phyloP scores from a whole-genome alignment of 192 early-diverging fungal genomes.

The Podila epicladia region DNA sequence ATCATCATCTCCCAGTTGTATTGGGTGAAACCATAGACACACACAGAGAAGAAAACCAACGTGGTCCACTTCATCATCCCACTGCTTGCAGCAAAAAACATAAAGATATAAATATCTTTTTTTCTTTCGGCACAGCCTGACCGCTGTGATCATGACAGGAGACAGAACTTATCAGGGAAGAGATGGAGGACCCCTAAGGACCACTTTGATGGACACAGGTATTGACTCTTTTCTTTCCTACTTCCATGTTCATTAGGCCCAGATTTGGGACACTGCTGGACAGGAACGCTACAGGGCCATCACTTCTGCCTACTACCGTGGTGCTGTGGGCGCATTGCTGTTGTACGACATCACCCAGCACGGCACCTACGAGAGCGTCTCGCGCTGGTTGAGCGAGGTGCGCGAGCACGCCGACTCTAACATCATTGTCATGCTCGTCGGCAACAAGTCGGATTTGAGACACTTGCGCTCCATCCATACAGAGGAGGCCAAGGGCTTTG shows the following conservation, averaged over 20 bases:
- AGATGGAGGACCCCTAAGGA: conserved; percentile 43
- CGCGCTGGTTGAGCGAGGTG: conserved; percentile 97
- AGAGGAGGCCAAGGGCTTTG: conserved; percentile 86
- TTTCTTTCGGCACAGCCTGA: background rate
- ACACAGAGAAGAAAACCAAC: background rate
- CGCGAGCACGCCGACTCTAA: conserved; percentile 94
- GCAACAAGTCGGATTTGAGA: conserved; percentile 94
- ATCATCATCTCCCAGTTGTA: no score
- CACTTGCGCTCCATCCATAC: conserved; percentile 75
- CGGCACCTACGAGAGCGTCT: conserved; percentile 89
- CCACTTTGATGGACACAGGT: conserved; percentile 40
- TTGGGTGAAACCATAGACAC: background rate
- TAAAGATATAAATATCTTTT: background rate
- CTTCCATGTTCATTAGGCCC: conserved; percentile 61
- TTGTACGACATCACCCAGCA: conserved; percentile 78
- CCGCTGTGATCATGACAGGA: conserved; percentile 8
- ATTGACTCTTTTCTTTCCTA: background rate
- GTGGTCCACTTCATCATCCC: background rate
- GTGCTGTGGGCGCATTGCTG: conserved; percentile 93
- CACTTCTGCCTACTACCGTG: conserved; percentile 91
- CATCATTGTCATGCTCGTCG: conserved; percentile 94
- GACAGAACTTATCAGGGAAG: conserved; percentile 48
- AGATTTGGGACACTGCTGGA: conserved; percentile 78
- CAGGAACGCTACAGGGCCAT: conserved; percentile 94
- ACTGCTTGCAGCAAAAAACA: background rate